Percentiles rank a stretch among this genome's conserved stretches.
Evolutionary conservation across 2,329 filamentous ascomycete genomes (phyloP).

Genomic region (Chaetomium olivaceum): DNA sequence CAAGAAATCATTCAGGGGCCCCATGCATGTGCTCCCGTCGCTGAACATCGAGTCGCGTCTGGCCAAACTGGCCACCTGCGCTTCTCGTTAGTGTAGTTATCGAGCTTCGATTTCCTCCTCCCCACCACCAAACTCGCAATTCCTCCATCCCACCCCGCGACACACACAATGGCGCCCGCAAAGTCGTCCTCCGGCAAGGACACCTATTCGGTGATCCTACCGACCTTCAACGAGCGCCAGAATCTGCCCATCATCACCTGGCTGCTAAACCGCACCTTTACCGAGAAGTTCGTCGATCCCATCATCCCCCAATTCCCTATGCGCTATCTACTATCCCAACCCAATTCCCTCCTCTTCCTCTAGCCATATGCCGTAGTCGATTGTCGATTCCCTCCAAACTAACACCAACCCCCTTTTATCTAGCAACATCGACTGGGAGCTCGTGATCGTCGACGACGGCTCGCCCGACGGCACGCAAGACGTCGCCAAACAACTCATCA

Average conservation of each 20-base stretch:
- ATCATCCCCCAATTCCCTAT: background rate
- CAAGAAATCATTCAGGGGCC: slow-evolving; percentile 8
- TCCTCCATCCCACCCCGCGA: slow-evolving; percentile 12
- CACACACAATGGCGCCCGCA: slow-evolving; percentile 48
- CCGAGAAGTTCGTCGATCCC: slow-evolving; percentile 68
- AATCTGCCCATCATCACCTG: slow-evolving; percentile 96
- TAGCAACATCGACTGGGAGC: slow-evolving; percentile 92
- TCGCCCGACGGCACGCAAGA: slow-evolving; percentile 94
- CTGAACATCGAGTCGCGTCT: slow-evolving; percentile 13
- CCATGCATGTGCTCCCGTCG: slow-evolving; percentile 6
- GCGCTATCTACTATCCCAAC: too few relatives aligned
- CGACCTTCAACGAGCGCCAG: slow-evolving; percentile 96
- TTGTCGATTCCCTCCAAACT: background rate
- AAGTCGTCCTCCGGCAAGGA: slow-evolving; percentile 48
- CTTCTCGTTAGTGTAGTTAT: too few relatives aligned
- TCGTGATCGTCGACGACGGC: slow-evolving; percentile 97
- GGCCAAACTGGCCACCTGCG: slow-evolving; percentile 16
- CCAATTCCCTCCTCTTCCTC: too few relatives aligned
- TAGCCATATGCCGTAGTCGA: too few relatives aligned
- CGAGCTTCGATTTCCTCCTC: background rate
- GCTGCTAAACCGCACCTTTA: slow-evolving; percentile 91
- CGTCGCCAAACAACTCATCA: slow-evolving; percentile 85
- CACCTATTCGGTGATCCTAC: slow-evolving; percentile 96
- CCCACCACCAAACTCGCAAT: slow-evolving; percentile 13
- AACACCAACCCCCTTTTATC: slow-evolving; percentile 8